Percentiles rank a stretch among this genome's conserved stretches.
Conservation (phyloP, 2,329 filamentous ascomycete species). For the Teratosphaeria zuluensis region DNA sequence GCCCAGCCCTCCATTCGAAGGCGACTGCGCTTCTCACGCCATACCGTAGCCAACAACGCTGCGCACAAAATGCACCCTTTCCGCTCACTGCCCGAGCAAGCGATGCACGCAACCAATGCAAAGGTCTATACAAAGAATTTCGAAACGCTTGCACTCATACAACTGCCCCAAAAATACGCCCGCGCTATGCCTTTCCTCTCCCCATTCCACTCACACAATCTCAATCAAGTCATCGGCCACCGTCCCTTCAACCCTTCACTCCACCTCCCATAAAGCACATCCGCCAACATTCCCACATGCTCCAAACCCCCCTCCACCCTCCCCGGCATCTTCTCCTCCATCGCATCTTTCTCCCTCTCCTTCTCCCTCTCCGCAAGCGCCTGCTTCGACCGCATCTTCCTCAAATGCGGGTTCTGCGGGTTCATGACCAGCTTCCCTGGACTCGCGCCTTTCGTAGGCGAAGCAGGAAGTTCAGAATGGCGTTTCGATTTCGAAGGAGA, state of each 20-base stretch:
- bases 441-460: slow-evolving; percentile 16
- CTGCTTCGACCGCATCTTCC: slow-evolving; percentile 53
- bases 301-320: slow-evolving; percentile 68
- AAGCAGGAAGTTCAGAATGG: slow-evolving; percentile 5
- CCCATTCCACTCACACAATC: background rate
- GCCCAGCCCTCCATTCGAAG: too few relatives aligned
- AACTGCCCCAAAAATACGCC: background rate
- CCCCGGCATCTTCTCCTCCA: slow-evolving; percentile 48
- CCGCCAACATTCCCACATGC: slow-evolving; percentile 78
- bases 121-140: too few relatives aligned
- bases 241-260: slow-evolving; percentile 61
- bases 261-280: slow-evolving; percentile 88
- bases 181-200: background rate
- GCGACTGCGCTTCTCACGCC: too few relatives aligned
- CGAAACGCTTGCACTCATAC: background rate
- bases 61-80: too few relatives aligned
- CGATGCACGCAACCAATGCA: too few relatives aligned
- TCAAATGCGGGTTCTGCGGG: slow-evolving; percentile 75
- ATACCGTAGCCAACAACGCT: too few relatives aligned
- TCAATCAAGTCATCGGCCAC: slow-evolving; percentile 28
- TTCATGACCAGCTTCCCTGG: slow-evolving; percentile 62
- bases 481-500: slow-evolving; percentile 17
- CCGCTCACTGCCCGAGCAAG: too few relatives aligned
- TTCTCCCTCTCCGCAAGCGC: slow-evolving; percentile 14
- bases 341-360: slow-evolving; percentile 41